A percentile compares a stretch with the other conserved stretches of the same genome.
Conservation (phyloP, 225 moss, liverwort and hornwort species). For the Neckera pumila region DNA sequence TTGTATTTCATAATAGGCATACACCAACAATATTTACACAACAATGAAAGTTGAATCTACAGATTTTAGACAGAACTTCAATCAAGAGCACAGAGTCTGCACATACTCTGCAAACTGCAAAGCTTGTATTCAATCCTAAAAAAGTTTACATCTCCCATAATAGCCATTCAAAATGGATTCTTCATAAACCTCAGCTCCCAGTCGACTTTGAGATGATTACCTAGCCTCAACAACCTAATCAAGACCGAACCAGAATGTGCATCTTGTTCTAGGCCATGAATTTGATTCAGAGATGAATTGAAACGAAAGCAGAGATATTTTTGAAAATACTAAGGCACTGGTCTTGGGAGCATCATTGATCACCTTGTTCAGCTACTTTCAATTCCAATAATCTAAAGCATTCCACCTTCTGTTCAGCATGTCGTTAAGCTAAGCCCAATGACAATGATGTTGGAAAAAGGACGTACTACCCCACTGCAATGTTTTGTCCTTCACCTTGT, state of each 20-base stretch:
- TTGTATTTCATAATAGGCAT: background rate
- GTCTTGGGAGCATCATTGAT: background rate
- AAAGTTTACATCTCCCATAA: background rate
- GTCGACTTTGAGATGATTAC: too few species aligned
- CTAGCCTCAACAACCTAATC: background rate
- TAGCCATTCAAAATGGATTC: background rate
- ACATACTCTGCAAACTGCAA: too few species aligned
- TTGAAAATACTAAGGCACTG: too few species aligned
- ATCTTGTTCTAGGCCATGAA: background rate
- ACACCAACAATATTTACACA: background rate
- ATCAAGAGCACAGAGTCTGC: too few species aligned
- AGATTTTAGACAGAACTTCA: background rate
- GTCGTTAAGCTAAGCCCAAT: background rate
- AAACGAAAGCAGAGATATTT: background rate
- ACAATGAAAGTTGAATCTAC: background rate
- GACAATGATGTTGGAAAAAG: too few species aligned
- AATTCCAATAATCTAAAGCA: background rate
- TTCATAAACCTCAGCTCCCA: too few species aligned
- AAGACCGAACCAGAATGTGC: background rate
- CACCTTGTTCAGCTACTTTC: background rate
- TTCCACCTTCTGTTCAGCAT: background rate
- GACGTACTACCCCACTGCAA: background rate
- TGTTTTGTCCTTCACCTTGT: rapidly evolving
- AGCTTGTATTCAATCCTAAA: too few species aligned
- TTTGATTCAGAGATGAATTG: background rate